phyloP scores from a whole-genome alignment of 495 filamentous ascomycete species.

The Cairneyella variabilis region DNA sequence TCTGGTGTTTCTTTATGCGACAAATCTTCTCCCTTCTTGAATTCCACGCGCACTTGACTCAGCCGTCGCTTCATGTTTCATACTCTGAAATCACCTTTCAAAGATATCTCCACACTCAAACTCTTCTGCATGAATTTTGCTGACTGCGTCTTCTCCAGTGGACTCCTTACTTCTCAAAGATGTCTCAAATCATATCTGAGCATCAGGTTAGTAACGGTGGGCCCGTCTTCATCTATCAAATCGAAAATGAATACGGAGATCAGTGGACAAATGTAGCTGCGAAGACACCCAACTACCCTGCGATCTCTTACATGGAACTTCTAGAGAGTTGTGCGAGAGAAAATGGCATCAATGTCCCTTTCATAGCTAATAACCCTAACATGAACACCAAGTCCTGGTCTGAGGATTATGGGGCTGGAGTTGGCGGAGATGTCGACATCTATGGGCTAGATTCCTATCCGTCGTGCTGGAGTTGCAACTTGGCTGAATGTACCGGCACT shows the following conservation, averaged over 20 bases:
- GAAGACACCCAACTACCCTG: conserved; percentile 43
- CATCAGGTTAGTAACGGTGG: conserved; percentile 56
- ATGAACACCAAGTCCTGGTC: conserved; percentile 41
- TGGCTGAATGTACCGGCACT: conserved; percentile 47
- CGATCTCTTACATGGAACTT: conserved; percentile 53
- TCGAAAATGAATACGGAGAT: conserved; percentile 60
- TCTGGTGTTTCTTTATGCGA: background rate
- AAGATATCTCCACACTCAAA: no score
- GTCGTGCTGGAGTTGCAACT: conserved; percentile 58
- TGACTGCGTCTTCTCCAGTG: conserved; percentile 26
- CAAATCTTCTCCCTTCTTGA: background rate
- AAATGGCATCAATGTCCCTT: conserved; percentile 51
- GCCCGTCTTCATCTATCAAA: conserved; percentile 51
- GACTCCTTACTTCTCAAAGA: conserved; percentile 46
- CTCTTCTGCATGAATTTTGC: no score
- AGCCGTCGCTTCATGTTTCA: no score
- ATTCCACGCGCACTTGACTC: background rate
- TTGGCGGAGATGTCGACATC: conserved; percentile 53
- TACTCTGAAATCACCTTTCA: no score
- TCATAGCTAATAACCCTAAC: conserved; percentile 51
- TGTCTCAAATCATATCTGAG: conserved; percentile 44
- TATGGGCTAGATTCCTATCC: conserved; percentile 57
- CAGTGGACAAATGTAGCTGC: conserved; percentile 45
- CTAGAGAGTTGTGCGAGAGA: conserved; percentile 43
- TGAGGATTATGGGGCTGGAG: conserved; percentile 39